These are phyloP conservation scores for Fraxinus velutina DNA, from an alignment of 305 asterid genomes.

Conservation along the genomic window DNA sequence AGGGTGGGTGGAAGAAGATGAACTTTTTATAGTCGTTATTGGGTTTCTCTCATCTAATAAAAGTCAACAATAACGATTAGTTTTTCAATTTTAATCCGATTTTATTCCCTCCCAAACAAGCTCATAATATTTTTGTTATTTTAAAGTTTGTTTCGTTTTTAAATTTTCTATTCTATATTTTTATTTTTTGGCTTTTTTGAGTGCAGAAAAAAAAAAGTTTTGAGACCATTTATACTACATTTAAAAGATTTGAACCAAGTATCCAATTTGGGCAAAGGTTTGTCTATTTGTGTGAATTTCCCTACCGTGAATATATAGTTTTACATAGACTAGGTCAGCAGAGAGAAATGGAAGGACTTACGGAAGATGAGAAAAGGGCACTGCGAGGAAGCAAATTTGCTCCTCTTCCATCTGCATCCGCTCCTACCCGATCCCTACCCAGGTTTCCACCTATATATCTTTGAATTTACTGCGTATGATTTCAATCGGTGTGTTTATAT, in stretches of 20 bases:
- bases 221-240: background rate
- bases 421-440: conserved; percentile 41
- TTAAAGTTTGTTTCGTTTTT: background rate
- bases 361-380: conserved; percentile 84
- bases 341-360: conserved; percentile 54
- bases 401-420: conserved; percentile 64
- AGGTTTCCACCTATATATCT: conserved; percentile 38
- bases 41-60: too few species aligned
- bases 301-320: background rate
- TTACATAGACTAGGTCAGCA: background rate
- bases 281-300: background rate
- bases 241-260: background rate
- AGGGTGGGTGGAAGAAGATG: background rate
- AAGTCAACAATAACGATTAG: too few species aligned
- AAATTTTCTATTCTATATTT: too few species aligned
- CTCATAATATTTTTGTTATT: too few species aligned
- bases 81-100: too few species aligned
- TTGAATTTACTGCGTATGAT: conserved; percentile 1
- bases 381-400: conserved; percentile 94
- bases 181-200: too few species aligned
- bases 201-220: background rate
- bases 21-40: too few species aligned
- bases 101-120: too few species aligned
- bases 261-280: background rate
- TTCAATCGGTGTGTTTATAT: background rate